phyloP scores from a whole-genome alignment of 169 alveolate genomes.

The Neospora caninum region DNA sequence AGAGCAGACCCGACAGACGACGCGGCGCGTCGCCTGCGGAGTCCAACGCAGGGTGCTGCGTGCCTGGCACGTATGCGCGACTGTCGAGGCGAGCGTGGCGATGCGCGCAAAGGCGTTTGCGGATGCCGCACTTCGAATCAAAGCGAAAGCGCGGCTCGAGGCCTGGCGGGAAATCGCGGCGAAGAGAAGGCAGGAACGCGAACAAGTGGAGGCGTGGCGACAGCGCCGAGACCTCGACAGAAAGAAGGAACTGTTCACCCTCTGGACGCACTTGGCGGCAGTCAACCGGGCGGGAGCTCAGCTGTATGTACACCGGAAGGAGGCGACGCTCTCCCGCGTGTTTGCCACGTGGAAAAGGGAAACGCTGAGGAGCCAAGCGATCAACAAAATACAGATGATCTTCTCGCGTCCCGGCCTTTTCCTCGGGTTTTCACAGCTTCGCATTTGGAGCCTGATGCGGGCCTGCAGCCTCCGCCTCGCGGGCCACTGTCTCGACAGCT shows the following conservation, averaged over 20 bases:
- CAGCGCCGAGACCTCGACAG: background rate
- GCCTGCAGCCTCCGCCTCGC: background rate
- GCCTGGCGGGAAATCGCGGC: background rate
- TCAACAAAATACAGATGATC: background rate
- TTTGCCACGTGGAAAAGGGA: background rate
- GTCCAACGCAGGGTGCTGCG: background rate
- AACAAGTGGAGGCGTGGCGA: constrained; percentile 4
- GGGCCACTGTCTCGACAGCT: background rate
- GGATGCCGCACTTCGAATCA: too few relatives aligned
- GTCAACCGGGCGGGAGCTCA: constrained; percentile 16
- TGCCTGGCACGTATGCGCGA: background rate
- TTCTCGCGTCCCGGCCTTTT: background rate
- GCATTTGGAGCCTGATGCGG: background rate
- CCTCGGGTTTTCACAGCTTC: background rate
- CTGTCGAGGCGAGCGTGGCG: background rate
- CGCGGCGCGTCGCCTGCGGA: background rate
- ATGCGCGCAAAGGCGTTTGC: background rate
- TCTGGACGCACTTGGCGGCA: background rate
- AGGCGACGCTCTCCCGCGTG: background rate
- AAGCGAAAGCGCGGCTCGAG: background rate
- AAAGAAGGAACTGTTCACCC: background rate
- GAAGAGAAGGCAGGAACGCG: background rate
- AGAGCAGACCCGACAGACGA: background rate
- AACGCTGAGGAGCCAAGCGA: background rate
- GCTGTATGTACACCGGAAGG: constrained; percentile 22